Percentiles rank a stretch among this genome's conserved stretches.
Evolutionary conservation across 2,329 filamentous ascomycete species (phyloP).

Genomic region (Fusarium sp.): DNA sequence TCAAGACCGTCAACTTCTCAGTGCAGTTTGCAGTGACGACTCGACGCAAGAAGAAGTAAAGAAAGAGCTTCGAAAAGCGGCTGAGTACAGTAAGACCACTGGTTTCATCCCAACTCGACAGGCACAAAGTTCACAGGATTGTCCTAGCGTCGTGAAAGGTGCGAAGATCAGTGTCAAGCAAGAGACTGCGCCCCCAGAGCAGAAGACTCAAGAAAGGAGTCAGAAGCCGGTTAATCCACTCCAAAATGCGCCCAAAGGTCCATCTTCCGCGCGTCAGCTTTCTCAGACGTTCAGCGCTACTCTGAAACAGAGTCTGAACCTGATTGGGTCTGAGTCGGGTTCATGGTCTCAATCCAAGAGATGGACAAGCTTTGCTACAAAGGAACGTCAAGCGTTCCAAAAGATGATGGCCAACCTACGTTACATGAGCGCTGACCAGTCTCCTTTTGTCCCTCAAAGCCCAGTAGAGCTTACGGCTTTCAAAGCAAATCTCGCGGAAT

Average conservation of each 20-base stretch:
- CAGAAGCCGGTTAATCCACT: neutral
- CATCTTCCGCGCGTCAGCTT: constrained; percentile 21
- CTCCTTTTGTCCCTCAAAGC: constrained; percentile 54
- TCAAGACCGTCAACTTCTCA: constrained; percentile 20
- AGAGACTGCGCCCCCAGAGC: neutral
- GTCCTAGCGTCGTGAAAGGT: neutral
- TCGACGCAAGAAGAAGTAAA: constrained; percentile 7
- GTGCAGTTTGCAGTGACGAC: constrained; percentile 1
- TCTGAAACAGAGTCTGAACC: constrained; percentile 6
- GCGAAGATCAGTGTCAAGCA: constrained; percentile 1
- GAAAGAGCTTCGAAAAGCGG: constrained; percentile 21
- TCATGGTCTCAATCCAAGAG: constrained; percentile 56
- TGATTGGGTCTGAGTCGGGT: constrained; percentile 37
- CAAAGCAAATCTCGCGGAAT: constrained; percentile 48
- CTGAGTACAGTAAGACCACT: constrained; percentile 17
- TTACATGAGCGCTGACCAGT: constrained; percentile 53
- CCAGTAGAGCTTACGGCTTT: constrained; percentile 53
- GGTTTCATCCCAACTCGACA: constrained; percentile 38
- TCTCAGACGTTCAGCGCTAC: constrained; percentile 16
- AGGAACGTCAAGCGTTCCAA: constrained; percentile 52
- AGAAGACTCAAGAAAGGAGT: neutral
- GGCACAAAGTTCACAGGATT: constrained; percentile 17
- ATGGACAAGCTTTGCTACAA: constrained; percentile 54
- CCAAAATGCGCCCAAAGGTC: constrained; percentile 25
- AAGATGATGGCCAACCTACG: constrained; percentile 53